Base-by-base conservation (phyloP, 257 asterid species). In the Gentiana macrophylla region DNA sequence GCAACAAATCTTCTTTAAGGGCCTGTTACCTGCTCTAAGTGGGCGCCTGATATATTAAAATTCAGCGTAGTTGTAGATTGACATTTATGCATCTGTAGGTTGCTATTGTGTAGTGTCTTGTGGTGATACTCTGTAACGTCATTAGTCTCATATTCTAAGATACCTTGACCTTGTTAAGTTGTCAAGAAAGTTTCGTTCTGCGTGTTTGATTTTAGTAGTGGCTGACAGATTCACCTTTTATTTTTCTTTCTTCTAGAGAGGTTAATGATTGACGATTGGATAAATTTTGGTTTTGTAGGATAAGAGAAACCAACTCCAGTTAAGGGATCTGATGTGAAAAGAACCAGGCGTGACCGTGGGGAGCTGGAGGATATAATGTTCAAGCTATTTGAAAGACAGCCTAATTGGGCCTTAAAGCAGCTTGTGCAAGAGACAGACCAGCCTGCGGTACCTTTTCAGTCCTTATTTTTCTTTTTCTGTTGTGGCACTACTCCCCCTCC, bases 351-450 rank as follows among this genome's bases (percentile, higher is more conserved):
- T 75, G 89, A 80, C 64, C 95, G 94, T 52, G 95, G 91, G 49
- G 94, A 88, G 72, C 63, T 85, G 63, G 98, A 88, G 74, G 95
- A 88, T 70, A 85, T 88, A 64, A 81, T 92, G 98, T 88, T 85
- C 75, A 88, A 92, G 72, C 95, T 88, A 56, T 92, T 88, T 50
- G 95, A 88, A 71, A 77, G 79, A 62, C 94, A 92, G 60, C 91
- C 97, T 56, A 88, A 88, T 58, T 88, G 95, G 95, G 70, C 95
- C 41, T 78, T 88, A 72, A 86, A 86, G 83, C 95, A 83, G 81
- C 84, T 92, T 15, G 94, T 92, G 69, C 89, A 81, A 72, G 89
- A 81, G 70, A 85, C 99, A 1, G 94, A 92, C 73, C 99, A 88
- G 76, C 95, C 97, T 32, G 99, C 91, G 34, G 95, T 92, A 83